Percentiles rank a stretch among this genome's conserved stretches.
These are phyloP conservation scores for Gomphus sp. DNA, from an alignment of 1,284 basidiomycete genomes.

Conservation along the genomic window DNA sequence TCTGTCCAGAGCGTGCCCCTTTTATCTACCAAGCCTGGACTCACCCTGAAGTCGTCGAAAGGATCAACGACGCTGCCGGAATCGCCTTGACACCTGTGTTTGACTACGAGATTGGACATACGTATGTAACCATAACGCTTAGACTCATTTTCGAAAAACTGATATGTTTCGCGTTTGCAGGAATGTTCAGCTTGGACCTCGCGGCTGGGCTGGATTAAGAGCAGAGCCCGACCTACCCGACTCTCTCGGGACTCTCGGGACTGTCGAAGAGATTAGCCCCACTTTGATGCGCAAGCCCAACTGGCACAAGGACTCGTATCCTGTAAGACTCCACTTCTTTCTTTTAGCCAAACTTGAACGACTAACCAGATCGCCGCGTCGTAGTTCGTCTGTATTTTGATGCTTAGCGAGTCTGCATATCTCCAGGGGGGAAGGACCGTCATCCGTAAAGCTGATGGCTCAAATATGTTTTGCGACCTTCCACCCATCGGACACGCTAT, in stretches of 20 bases:
- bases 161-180: neutral
- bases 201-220: conserved; percentile 11
- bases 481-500: conserved; percentile 11
- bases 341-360: neutral
- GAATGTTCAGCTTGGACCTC: conserved; percentile 11
- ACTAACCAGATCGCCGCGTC: neutral
- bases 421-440: conserved; percentile 8
- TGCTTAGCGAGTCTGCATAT: conserved; percentile 10
- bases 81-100: neutral
- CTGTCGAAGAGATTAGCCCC: conserved; percentile 6
- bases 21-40: conserved; percentile 10
- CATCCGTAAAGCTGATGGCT: conserved; percentile 7
- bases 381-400: conserved; percentile 11
- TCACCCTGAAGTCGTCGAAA: conserved; percentile 2
- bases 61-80: conserved; percentile 9
- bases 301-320: conserved; percentile 12
- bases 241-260: conserved; percentile 1
- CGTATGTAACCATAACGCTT: neutral
- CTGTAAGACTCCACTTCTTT: conserved; percentile 1
- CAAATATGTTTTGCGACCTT: conserved; percentile 6
- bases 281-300: conserved; percentile 8
- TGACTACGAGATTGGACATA: conserved; percentile 11
- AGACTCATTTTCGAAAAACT: neutral
- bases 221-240: conserved; percentile 10
- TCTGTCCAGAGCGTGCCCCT: conserved; percentile 4